Conservation (phyloP, 2,329 filamentous ascomycete genomes). For the Huntiella savannae region DNA sequence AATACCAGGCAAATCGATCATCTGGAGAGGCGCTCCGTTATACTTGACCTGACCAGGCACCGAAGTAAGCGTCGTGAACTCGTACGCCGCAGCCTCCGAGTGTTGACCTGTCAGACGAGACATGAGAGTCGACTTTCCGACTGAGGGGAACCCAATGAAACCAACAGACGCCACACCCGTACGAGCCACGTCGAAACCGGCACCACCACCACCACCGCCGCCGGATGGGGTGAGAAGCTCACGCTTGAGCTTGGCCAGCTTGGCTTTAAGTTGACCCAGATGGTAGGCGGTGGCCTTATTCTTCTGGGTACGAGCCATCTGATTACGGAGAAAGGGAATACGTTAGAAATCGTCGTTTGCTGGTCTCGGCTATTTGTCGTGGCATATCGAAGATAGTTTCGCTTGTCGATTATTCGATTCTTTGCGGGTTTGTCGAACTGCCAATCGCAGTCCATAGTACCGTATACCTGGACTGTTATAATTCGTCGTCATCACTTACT, state of each 20-base stretch:
- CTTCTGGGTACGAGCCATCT: conserved; percentile 95
- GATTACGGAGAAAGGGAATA: conserved; percentile 12
- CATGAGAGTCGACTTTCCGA: conserved; percentile 97
- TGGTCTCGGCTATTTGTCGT: background rate
- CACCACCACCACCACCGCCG: conserved; percentile 66
- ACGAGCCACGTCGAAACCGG: conserved; percentile 91
- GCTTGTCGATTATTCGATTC: background rate
- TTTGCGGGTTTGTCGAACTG: background rate
- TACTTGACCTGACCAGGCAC: conserved; percentile 92
- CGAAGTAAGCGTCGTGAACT: conserved; percentile 95
- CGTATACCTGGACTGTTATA: background rate
- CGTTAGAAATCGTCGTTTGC: conserved; percentile 7
- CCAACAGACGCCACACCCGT: conserved; percentile 94
- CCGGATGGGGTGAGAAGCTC: conserved; percentile 77
- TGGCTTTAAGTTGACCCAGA: conserved; percentile 90
- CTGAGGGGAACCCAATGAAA: conserved; percentile 95
- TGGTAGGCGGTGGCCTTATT: conserved; percentile 92
- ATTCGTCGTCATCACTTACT: conserved; percentile 31
- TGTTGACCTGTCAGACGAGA: conserved; percentile 86
- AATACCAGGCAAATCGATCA: conserved; percentile 95
- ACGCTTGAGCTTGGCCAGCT: conserved; percentile 91
- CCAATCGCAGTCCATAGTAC: background rate
- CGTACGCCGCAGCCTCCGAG: conserved; percentile 91
- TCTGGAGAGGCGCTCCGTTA: conserved; percentile 94
- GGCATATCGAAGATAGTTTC: background rate